Conservation (phyloP, 371 early-diverging fungal species). For the Rhizopus stolonifer region DNA sequence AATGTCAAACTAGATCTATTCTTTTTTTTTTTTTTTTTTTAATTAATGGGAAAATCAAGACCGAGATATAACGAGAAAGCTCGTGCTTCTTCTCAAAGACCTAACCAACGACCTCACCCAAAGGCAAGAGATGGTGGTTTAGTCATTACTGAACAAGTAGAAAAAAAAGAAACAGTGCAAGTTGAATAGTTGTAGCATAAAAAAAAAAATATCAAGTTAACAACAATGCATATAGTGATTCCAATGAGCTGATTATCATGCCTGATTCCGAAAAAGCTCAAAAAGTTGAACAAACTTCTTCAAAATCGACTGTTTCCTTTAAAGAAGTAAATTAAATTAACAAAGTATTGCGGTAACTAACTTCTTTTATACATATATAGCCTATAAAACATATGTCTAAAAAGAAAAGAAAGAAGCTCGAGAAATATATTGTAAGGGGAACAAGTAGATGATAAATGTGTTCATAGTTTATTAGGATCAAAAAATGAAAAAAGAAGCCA, state of each 20-base stretch:
- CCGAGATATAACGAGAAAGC: constrained; percentile 62
- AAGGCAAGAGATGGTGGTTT: constrained; percentile 56
- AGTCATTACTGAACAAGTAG: constrained; percentile 1
- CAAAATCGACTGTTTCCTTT: constrained; percentile 8
- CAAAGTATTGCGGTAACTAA: not conserved
- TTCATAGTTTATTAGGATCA: constrained; percentile 62
- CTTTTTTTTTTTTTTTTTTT: constrained; percentile 2
- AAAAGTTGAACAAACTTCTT: constrained; percentile 1
- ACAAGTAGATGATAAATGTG: not conserved
- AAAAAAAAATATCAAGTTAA: too few relatives aligned
- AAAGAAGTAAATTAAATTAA: constrained; percentile 14
- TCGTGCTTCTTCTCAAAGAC: constrained; percentile 45
- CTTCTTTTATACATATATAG: constrained; percentile 19
- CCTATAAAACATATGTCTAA: constrained; percentile 56
- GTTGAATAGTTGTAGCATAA: too few relatives aligned
- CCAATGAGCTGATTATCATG: constrained; percentile 43
- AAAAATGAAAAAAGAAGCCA: constrained; percentile 93
- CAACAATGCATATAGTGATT: constrained; percentile 7
- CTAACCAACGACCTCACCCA: constrained; percentile 49
- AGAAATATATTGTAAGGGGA: constrained; percentile 74
- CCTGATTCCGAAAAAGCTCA: constrained; percentile 25
- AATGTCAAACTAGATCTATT: not conserved
- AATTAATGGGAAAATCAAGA: constrained; percentile 57
- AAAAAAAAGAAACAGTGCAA: constrained; percentile 1
- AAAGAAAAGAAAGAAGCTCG: constrained; percentile 78